Percentiles rank a stretch among this genome's conserved stretches.
Conservation (phyloP, 176 grass and related monocot species). For the Urochloa ruziziensis region DNA sequence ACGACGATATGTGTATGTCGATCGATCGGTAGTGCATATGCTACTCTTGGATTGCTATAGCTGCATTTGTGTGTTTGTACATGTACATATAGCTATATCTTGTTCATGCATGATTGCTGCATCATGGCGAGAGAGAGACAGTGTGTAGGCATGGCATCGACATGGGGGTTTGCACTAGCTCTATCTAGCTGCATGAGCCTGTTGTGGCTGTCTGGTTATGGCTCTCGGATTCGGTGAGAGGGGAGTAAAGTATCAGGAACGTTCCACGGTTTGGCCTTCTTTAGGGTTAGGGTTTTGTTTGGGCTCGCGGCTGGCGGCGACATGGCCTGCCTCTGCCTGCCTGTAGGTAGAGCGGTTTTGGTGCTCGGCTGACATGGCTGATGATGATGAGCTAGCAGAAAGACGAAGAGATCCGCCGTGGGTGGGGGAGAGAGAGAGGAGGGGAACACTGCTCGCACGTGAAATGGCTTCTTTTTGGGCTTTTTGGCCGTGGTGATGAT, state of each 20-base stretch:
- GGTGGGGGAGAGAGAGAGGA: neutral
- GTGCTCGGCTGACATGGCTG: constrained; percentile 26
- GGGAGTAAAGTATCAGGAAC: constrained; percentile 21
- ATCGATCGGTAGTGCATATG: neutral
- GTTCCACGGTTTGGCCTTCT: constrained; percentile 21
- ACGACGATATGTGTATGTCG: too few relatives aligned
- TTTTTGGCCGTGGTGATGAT: constrained; percentile 26
- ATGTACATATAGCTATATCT: too few relatives aligned
- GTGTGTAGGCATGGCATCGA: constrained; percentile 9
- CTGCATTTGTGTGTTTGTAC: neutral
- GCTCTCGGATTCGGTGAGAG: constrained; percentile 29
- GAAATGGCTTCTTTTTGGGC: constrained; percentile 31
- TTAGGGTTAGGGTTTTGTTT: constrained; percentile 82
- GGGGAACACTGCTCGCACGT: constrained; percentile 59
- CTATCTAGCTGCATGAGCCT: constrained; percentile 24
- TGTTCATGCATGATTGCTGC: constrained; percentile 36
- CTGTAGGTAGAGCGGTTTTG: constrained; percentile 3
- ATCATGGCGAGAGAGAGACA: constrained; percentile 26
- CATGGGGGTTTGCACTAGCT: constrained; percentile 49
- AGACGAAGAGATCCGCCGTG: neutral
- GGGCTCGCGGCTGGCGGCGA: neutral
- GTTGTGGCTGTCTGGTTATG: constrained; percentile 21
- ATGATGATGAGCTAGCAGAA: constrained; percentile 28
- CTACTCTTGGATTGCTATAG: too few relatives aligned
- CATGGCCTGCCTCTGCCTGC: constrained; percentile 21